Evolutionary conservation across 768 basidiomycete genomes (phyloP), one percentile per base, ranked within the genome.

Genomic region (Leccinum subgranulosum): DNA sequence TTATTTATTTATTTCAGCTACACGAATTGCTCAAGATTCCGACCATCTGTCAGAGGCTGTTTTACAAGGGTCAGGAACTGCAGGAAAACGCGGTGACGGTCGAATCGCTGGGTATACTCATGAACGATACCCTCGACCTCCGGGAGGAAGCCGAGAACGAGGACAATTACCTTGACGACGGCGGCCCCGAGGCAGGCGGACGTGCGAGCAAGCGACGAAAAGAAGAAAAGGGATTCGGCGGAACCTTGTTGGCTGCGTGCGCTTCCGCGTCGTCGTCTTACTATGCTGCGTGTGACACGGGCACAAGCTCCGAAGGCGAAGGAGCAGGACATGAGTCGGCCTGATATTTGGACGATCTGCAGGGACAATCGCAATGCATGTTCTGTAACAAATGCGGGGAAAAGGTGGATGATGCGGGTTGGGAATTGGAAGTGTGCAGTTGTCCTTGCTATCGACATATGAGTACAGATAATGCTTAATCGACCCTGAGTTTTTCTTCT

Each of bases 41-140:
- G 34, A 86, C 87, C 10, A 89, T 92, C 55, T 87, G 81, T 58
- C 92, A 93, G 67, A 80, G 85, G 50, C 71, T 94, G 25, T 88
- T 83, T 65, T 79, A 84, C 66, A 75, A 79, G 39, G 82, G 79
- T 1, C 70, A 73, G 36, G 91, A 92, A 71, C 77, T 94, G 2
- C 74, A 80, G 3, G 86, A 90, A 68, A 90, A 83, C 65, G 57
- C 76, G 25, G 68, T 70, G 28, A 79, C 77, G 1, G 74, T 80
- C 55, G 80, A 75, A 6, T 83, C 84, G 0, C 74, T 88, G 29
- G 83, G 78, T 27, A 77, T 83, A 31, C 73, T 88, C 15, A 79
- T 80, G 43, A 81, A 87, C 61, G 88, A 88, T 60, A 73, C 81
- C 3, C 66, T 93, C 54, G 85, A 91, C 60, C 76, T 93, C 34